These are phyloP conservation scores for Skeletonema menzelii DNA, from an alignment of 108 stramenopile genomes.

Conservation along the genomic window DNA sequence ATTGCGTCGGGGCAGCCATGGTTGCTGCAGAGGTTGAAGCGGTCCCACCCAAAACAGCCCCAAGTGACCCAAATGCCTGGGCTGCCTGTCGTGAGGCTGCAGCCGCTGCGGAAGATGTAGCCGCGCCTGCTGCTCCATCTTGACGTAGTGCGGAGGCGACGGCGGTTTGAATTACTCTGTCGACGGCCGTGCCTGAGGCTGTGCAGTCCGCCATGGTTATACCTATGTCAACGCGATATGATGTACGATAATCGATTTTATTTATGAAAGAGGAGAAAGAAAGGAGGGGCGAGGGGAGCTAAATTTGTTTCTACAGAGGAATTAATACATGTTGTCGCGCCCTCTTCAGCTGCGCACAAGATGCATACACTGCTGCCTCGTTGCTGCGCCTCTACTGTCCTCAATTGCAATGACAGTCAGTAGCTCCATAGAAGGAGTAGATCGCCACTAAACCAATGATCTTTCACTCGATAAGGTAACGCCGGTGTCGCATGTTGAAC, in stretches of 20 bases:
- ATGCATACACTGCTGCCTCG: too few species aligned
- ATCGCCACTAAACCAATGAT: too few species aligned
- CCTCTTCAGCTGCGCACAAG: too few species aligned
- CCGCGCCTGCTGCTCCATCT: slow-evolving; percentile 3
- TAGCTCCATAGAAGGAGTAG: too few species aligned
- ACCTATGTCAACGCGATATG: too few species aligned
- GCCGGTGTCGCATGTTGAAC: not conserved
- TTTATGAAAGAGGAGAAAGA: too few species aligned
- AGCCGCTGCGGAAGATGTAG: slow-evolving; percentile 18
- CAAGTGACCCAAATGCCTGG: slow-evolving; percentile 15
- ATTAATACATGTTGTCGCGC: too few species aligned
- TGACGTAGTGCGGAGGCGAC: slow-evolving; percentile 29
- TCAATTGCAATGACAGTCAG: too few species aligned
- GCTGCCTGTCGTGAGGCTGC: slow-evolving; percentile 47
- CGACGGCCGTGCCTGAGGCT: slow-evolving; percentile 76
- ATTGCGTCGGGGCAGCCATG: not conserved
- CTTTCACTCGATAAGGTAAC: not conserved
- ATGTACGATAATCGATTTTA: too few species aligned
- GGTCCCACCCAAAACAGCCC: slow-evolving; percentile 53
- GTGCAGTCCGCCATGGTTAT: slow-evolving; percentile 81
- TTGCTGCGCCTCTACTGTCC: too few species aligned
- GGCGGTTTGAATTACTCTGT: slow-evolving; percentile 51
- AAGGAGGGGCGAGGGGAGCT: too few species aligned
- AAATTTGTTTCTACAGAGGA: too few species aligned
- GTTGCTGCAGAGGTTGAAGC: slow-evolving; percentile 31